These are phyloP conservation scores for Barnettozyma populi DNA, from an alignment of 805 yeast species.

Conservation along the genomic window DNA sequence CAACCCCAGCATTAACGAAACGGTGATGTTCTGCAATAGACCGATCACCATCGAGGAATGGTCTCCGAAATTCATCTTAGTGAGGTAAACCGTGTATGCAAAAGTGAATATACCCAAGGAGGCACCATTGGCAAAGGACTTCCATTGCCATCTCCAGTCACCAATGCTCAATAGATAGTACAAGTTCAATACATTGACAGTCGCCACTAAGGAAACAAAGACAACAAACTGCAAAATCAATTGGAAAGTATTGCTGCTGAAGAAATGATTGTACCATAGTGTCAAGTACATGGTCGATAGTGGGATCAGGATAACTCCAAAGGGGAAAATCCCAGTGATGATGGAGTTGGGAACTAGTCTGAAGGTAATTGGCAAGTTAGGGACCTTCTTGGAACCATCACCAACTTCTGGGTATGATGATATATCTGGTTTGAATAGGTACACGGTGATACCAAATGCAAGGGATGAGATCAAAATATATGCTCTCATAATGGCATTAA, in stretches of 20 bases:
- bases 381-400: conserved; percentile 19
- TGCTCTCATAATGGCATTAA: conserved; percentile 1
- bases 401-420: conserved; percentile 7
- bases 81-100: conserved; percentile 22
- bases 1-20: conserved; percentile 21
- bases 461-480: conserved; percentile 13
- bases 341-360: conserved; percentile 22
- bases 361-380: conserved; percentile 25
- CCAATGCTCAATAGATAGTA: conserved; percentile 23
- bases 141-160: conserved; percentile 30
- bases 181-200: conserved; percentile 20
- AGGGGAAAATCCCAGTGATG: conserved; percentile 27
- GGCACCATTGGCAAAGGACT: conserved; percentile 22
- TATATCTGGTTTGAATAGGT: conserved; percentile 8
- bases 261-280: conserved; percentile 25
- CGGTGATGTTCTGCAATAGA: conserved; percentile 19
- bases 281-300: conserved; percentile 24
- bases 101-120: conserved; percentile 25
- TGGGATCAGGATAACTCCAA: conserved; percentile 24
- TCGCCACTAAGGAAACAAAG: conserved; percentile 12
- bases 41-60: conserved; percentile 20
- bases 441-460: conserved; percentile 13
- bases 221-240: conserved; percentile 18
- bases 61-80: conserved; percentile 26
- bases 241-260: conserved; percentile 9